Evolutionary conservation across 139 green algal genomes (phyloP), one percentile per base, ranked within the genome.

Genomic region (Chlamydomonas incerta): DNA sequence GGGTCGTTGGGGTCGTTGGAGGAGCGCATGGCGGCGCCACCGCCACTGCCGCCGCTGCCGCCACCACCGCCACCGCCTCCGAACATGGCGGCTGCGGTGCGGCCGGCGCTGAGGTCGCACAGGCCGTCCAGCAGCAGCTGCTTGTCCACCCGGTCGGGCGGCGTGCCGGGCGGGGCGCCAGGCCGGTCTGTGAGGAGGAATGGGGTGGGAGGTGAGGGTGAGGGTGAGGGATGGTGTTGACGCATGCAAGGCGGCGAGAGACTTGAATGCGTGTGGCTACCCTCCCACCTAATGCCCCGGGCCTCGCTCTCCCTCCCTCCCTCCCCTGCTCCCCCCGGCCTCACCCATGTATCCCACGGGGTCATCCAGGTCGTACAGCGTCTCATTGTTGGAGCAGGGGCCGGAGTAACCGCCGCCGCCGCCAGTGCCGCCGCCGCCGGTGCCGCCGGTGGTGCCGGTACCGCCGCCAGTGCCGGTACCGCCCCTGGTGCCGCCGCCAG

Each of bases 361-460:
- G 60, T 82, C 72, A 35, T 62, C 46, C 28, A 3, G 0, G 75
- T 82, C 60, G 75, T 82, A 72, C 75, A 62, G 41, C 1, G 35
- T 23, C 3, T 62, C 75, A 46, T 82, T 62, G 37, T 81, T 70
- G 33, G 20, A 70, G 74, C 74, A 81, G 10, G 11, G 6, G 21
- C 70, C 14, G 11, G 58, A 35, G 33, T 21, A 35, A 29, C 52
- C 28, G 15, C n/a, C 31, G 28, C 28, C 3, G 68, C n/a, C 67
- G 34, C 8, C 31, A 5, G 15, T 4, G 29, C 55, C 20, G 24
- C 47, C 23, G 31, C 28, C 34, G 20, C 9, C n/a, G 2, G 34
- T 33, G 31, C 80, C 35, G 80, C 47, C 35, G 29, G 28, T 50
- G 72, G 52, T 17, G 9, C 33, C 70, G 37, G 20, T 47, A 68